phyloP scores from a whole-genome alignment of 148 eudicot genomes.

The Talinum fruticosum region DNA sequence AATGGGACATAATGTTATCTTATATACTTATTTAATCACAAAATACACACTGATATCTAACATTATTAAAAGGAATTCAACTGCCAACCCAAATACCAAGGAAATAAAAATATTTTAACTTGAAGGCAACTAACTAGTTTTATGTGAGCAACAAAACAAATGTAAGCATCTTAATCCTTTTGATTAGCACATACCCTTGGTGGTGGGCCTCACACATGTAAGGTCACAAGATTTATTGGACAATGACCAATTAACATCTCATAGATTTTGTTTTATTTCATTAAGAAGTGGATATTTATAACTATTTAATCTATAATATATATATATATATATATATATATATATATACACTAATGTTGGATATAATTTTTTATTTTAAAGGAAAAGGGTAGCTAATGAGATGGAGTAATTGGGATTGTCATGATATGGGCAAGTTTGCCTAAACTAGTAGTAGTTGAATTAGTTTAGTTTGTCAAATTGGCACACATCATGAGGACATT shows the following conservation, averaged over 20 bases:
- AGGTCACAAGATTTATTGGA: conserved; percentile 15
- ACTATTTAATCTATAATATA: too few relatives aligned
- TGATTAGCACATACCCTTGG: background rate
- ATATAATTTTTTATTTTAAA: background rate
- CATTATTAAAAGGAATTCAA: background rate
- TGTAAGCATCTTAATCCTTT: conserved; percentile 1
- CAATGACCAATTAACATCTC: conserved; percentile 3
- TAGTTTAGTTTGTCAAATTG: background rate
- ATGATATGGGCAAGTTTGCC: background rate
- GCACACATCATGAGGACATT: conserved; percentile 9
- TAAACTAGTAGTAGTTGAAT: background rate
- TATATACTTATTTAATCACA: background rate
- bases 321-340: too few relatives aligned
- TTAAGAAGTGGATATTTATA: background rate
- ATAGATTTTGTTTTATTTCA: background rate
- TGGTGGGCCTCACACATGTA: conserved; percentile 16
- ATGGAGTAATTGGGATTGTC: background rate
- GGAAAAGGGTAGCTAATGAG: background rate
- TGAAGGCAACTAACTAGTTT: conserved; percentile 1
- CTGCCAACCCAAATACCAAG: background rate
- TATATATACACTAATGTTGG: too few relatives aligned
- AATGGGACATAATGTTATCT: background rate
- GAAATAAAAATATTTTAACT: background rate
- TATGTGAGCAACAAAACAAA: background rate
- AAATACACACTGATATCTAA: background rate